A percentile compares a stretch with the other conserved stretches of the same genome.
Evolutionary conservation across 331 rosid species (phyloP).

Genomic region (Dryas integrifolia): DNA sequence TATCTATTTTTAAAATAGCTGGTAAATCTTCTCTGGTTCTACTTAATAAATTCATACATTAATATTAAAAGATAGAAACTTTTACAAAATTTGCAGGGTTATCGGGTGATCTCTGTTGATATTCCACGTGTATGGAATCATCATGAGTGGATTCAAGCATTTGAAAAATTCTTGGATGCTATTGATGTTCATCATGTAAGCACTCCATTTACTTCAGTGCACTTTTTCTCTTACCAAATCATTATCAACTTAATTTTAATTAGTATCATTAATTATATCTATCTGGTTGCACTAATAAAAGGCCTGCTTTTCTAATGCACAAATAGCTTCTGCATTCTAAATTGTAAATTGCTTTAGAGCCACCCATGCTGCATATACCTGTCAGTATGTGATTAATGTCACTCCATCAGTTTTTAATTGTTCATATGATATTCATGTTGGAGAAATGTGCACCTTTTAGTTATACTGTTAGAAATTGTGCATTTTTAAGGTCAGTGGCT

Average conservation of each 20-base stretch:
- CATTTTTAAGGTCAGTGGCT: not conserved
- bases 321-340: not conserved
- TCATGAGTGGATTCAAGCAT: slow-evolving; percentile 91
- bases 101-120: slow-evolving; percentile 91
- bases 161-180: slow-evolving; percentile 98
- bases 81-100: slow-evolving; percentile 55
- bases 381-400: not conserved
- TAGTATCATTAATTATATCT: not conserved
- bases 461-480: not conserved
- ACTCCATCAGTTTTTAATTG: not conserved
- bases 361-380: not conserved
- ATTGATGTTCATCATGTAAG: slow-evolving; percentile 97
- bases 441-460: not conserved
- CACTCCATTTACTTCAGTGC: slow-evolving; percentile 7
- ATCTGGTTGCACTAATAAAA: not conserved
- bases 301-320: not conserved
- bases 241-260: not conserved
- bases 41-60: not conserved
- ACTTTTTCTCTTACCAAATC: not conserved
- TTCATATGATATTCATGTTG: not conserved
- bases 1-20: not conserved
- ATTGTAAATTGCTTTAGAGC: not conserved
- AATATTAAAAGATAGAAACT: not conserved
- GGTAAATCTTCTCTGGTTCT: not conserved
- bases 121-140: slow-evolving; percentile 97